Evolutionary conservation across 2,329 filamentous ascomycete genomes (phyloP), one percentile per base, ranked within the genome.

Genomic region (Pseudogymnoascus sp.): DNA sequence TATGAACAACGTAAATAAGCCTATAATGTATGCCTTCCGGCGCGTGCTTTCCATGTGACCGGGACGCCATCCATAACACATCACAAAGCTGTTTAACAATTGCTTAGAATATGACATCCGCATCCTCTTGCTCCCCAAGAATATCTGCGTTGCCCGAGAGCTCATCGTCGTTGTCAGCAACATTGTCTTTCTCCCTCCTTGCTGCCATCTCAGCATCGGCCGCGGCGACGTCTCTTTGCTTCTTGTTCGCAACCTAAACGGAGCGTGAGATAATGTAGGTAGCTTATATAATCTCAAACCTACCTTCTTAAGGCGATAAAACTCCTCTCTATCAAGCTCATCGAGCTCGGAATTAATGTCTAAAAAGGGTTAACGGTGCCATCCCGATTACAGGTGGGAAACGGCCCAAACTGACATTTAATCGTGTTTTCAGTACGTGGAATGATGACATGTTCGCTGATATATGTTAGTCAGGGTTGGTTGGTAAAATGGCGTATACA

Each of bases 361-460:
- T 88, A 62, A 4, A n/a, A 41, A 59, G 50, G 34, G 37, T 63
- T 60, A 63, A 57, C 39, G 16, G 58, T 66, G 16, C 59, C 66
- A 62, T 65, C 54, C 25, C 57, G 20, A 58, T 16, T 38, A 32
- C 34, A 38, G 14, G 34, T 38, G 28, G 47, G 47, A 54, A 16
- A 34, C 47, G 4, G 12, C 18, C 6, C 9, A 43, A 35, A 69
- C 82, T 67, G 77, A 87, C 87, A 99, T 77, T 96, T 97, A 79
- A 99, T 99, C n/a, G 94, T 99, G 71, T 97, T 99, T 74, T 99
- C 94, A 12, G 94, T 99, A 67, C 94, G 84, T 11, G 94, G 94
- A 70, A 99, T 99, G 68, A 99, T 97, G 68, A 99, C 90, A 74
- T 95, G 89, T 75, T 94, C 90, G 70, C 85, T 89, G 67, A 22